These are phyloP conservation scores for Cladorrhinum samala DNA, from an alignment of 495 filamentous ascomycete species.

Conservation along the genomic window DNA sequence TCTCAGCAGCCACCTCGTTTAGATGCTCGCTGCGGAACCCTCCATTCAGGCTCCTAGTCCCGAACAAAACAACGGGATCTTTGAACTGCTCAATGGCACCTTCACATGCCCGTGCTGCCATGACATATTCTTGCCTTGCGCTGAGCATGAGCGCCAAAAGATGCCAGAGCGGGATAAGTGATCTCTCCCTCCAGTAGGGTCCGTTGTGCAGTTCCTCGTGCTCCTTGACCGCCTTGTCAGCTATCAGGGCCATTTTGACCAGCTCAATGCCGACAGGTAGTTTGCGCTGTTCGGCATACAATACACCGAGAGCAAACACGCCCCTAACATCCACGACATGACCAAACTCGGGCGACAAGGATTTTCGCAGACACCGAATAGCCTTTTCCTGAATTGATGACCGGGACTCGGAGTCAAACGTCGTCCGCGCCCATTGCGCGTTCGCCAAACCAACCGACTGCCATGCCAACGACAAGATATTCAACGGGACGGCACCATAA, in stretches of 20 bases:
- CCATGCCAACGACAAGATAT: constrained; percentile 61
- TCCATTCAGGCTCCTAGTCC: constrained; percentile 38
- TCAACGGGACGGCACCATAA: constrained; percentile 39
- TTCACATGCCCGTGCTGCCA: constrained; percentile 74
- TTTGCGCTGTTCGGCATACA: constrained; percentile 76
- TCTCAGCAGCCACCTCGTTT: constrained; percentile 36
- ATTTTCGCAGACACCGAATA: constrained; percentile 62
- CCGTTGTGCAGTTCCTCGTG: constrained; percentile 31
- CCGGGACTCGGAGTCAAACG: constrained; percentile 62
- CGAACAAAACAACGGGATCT: constrained; percentile 52
- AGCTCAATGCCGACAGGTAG: constrained; percentile 68
- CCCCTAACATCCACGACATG: constrained; percentile 59
- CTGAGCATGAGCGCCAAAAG: constrained; percentile 79
- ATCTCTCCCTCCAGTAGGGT: constrained; percentile 46
- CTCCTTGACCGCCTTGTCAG: constrained; percentile 32
- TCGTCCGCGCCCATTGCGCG: constrained; percentile 78
- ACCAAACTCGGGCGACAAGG: constrained; percentile 58
- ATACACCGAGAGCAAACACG: constrained; percentile 69
- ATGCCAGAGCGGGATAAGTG: constrained; percentile 73
- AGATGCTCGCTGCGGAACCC: constrained; percentile 49
- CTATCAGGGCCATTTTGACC: constrained; percentile 54
- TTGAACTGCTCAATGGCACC: constrained; percentile 85
- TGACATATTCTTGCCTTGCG: constrained; percentile 75
- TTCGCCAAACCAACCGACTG: constrained; percentile 75
- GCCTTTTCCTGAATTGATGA: constrained; percentile 66